Evolutionary conservation across 2,329 filamentous ascomycete species (phyloP), one percentile per base, ranked within the genome.

Genomic region (Diaporthe capsici): DNA sequence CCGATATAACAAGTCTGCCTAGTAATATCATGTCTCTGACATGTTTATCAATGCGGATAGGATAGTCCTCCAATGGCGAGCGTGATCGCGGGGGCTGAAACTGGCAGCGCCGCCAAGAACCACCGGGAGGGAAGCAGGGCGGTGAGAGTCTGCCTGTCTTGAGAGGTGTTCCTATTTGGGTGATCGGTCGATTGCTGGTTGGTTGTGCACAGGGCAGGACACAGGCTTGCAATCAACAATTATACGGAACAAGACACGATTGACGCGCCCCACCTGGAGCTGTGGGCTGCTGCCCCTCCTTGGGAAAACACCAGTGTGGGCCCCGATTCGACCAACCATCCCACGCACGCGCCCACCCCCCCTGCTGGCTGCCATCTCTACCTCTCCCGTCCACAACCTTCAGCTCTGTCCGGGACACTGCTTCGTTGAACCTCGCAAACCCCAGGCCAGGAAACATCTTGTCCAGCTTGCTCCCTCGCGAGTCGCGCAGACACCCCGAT

Each of bases 401-500:
- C 58, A 55, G 25, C 47, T 55, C 71, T 44, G 58, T 20, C 51
- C 37, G 39, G 71, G 58, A 47, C 71, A 57, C 65, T 70, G 65
- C 49, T 55, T 55, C 34, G 3, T 42, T 42, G 65, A 65, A 65
- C 58, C 44, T 73, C 71, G 57, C 49, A 53, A 28, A 31, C 31
- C 17, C 34, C 20, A 44, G 37, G 47, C 20, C 22, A 53, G 44
- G 44, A 55, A 73, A 15, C 37, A 63, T 55, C 58, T 65, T 67
- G 49, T 31, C 51, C 44, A 63, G 70, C 49, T 68, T 70, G 60
- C 61, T 55, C 57, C 39, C 34, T 73, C 53, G 74, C 74, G 74
- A 53, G 61, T 63, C 55, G 75, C 71, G 75, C 65, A 74, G 63
- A 71, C n/a, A 71, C 42, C 1, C 60, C 42, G 22, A 42, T 73